Evolutionary conservation across 2,329 filamentous ascomycete genomes (phyloP), one percentile per base, ranked within the genome.

Genomic region (Xylaria sp.): DNA sequence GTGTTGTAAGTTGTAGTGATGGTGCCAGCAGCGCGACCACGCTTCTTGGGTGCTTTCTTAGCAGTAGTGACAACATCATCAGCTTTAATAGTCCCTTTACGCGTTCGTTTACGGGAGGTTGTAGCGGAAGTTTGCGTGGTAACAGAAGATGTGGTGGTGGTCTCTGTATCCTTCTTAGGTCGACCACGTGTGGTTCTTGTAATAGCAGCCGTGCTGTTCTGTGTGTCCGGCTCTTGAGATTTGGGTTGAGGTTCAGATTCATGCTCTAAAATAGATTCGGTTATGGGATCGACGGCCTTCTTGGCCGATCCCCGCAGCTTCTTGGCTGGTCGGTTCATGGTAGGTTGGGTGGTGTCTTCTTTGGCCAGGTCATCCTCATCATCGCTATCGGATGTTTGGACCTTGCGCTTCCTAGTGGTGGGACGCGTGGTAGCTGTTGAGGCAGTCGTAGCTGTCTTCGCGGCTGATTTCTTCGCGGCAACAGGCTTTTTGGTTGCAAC

Each of bases 341-440:
- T 77, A 67, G 46, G 76, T 70, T 69, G 75, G 65, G 60, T 46
- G 32, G 68, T 57, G 12, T 71, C 65, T 34, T 78, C 72, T 39
- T 66, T 67, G 9, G 65, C 62, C 41, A 76, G 72, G 67, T 82
- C 80, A n/a, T 85, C 83, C 53, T 86, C 82, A 18, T 86, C 83
- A 18, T 78, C 87, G 13, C 53, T 60, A 15, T 64, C 65, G 30
- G 9, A 46, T 4, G 83, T 76, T 66, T 85, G 81, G 36, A 82
- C 83, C 80, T 90, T 90, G 70, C 88, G 80, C 76, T 87, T 87
- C 32, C 78, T 78, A 1, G 72, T 68, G 1, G 73, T 65, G 12
- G 76, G 68, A 36, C 70, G 72, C 20, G 78, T 67, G 10, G 46
- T 18, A 13, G 48, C 34, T 3, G 52, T 55, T 18, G 68, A 56